These are phyloP conservation scores for Rhododendron simsii DNA, from an alignment of 148 eudicot genomes.

Conservation along the genomic window DNA sequence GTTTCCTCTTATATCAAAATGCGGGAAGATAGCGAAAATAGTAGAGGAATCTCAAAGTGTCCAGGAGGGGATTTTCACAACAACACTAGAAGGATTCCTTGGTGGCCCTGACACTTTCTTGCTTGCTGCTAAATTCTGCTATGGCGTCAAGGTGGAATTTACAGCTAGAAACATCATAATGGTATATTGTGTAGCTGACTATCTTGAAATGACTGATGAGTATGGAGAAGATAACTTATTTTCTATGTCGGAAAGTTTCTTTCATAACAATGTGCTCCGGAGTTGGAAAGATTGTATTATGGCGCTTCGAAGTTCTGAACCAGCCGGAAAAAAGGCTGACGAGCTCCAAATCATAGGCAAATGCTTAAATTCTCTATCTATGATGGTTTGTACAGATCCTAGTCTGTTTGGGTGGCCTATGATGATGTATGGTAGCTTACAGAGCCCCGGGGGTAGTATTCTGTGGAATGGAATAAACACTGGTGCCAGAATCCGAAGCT, in stretches of 20 bases:
- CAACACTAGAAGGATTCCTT: constrained; percentile 61
- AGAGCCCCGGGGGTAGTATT: constrained; percentile 97
- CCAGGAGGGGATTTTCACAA: constrained; percentile 19
- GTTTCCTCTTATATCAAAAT: constrained; percentile 90
- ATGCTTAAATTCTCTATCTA: constrained; percentile 63
- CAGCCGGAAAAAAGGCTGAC: constrained; percentile 48
- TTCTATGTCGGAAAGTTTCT: constrained; percentile 52
- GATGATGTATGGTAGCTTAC: constrained; percentile 94
- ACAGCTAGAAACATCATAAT: constrained; percentile 61
- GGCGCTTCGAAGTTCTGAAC: constrained; percentile 73
- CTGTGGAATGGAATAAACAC: constrained; percentile 96
- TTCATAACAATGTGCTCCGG: constrained; percentile 59
- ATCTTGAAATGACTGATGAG: constrained; percentile 80
- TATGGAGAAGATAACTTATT: constrained; percentile 77
- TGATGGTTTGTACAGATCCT: constrained; percentile 91
- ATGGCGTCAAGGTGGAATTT: constrained; percentile 57
- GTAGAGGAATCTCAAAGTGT: constrained; percentile 35
- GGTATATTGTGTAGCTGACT: constrained; percentile 75
- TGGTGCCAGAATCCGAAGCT: constrained; percentile 79
- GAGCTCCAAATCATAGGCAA: constrained; percentile 52
- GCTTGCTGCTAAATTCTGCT: constrained; percentile 70
- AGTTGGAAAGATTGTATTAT: constrained; percentile 87
- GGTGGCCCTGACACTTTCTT: constrained; percentile 75
- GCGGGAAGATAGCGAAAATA: constrained; percentile 62
- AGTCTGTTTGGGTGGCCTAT: constrained; percentile 99